Conservation (phyloP, 371 early-diverging fungal genomes). For the Paraphysoderma sedebokerense region DNA sequence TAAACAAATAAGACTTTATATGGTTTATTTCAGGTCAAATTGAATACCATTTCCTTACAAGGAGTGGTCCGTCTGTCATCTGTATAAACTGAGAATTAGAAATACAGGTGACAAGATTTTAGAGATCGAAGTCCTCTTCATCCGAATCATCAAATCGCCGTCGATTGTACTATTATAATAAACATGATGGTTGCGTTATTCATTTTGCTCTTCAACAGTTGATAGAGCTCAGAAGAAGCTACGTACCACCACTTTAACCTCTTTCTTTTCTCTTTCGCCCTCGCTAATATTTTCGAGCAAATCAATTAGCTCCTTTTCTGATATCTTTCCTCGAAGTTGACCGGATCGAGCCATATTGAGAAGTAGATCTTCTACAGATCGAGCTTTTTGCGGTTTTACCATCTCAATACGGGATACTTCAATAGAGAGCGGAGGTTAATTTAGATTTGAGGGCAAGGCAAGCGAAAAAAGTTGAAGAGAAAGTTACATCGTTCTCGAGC, state of each 20-base stretch:
- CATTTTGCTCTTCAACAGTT: neutral
- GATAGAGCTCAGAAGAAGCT: neutral
- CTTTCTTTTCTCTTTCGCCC: slow-evolving; percentile 30
- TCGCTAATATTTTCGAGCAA: slow-evolving; percentile 67
- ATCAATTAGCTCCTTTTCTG: slow-evolving; percentile 67
- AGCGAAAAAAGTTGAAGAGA: neutral
- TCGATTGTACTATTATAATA: slow-evolving; percentile 30
- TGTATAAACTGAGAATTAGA: neutral
- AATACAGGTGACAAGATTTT: slow-evolving; percentile 3
- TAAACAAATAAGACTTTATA: no score
- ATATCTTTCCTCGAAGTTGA: slow-evolving; percentile 61
- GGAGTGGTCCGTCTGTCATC: no score
- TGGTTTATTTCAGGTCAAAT: no score
- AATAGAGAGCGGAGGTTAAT: neutral
- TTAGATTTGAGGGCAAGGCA: neutral
- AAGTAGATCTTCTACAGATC: slow-evolving; percentile 74
- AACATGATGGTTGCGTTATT: neutral
- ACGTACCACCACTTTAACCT: slow-evolving; percentile 64
- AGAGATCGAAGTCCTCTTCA: slow-evolving; percentile 48
- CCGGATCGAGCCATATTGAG: slow-evolving; percentile 75
- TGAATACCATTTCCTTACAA: no score
- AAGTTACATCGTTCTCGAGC: slow-evolving; percentile 68
- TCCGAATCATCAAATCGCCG: slow-evolving; percentile 40
- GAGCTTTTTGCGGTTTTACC: slow-evolving; percentile 77
- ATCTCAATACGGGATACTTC: slow-evolving; percentile 71